Conservation (phyloP, 805 yeast genomes). For the Nakazawaea holstii region DNA sequence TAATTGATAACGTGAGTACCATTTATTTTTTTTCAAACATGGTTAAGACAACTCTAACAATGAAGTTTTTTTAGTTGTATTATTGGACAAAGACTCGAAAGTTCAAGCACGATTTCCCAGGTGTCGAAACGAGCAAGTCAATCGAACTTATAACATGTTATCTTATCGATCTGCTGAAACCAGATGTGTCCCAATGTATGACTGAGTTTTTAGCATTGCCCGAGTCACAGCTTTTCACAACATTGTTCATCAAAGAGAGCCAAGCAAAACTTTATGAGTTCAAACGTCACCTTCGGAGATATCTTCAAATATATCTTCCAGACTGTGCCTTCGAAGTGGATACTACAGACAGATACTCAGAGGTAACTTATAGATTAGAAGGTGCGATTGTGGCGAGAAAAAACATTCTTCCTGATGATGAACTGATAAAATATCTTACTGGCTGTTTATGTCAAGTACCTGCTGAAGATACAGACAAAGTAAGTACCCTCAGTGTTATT, state of each 20-base stretch:
- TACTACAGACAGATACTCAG: constrained; percentile 35
- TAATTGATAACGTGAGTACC: constrained; percentile 17
- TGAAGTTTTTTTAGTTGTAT: constrained; percentile 3
- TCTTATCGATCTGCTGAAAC: constrained; percentile 12
- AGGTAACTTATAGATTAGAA: constrained; percentile 18
- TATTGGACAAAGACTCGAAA: constrained; percentile 25
- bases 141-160: constrained; percentile 10
- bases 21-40: background rate
- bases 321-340: constrained; percentile 36
- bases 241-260: constrained; percentile 16
- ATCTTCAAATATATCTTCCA: constrained; percentile 28
- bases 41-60: background rate
- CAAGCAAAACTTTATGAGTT: constrained; percentile 23
- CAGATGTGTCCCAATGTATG: constrained; percentile 17
- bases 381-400: constrained; percentile 34
- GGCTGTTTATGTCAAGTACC: constrained; percentile 32
- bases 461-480: constrained; percentile 25
- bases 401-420: constrained; percentile 23
- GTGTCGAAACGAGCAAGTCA: background rate
- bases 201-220: constrained; percentile 20
- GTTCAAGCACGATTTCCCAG: constrained; percentile 12
- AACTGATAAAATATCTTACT: constrained; percentile 26
- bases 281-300: constrained; percentile 28
- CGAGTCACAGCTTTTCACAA: constrained; percentile 21
- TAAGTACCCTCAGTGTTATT: constrained; percentile 34